A percentile compares a stretch with the other conserved stretches of the same genome.
Evolutionary conservation across 192 early-diverging fungal genomes (phyloP).

Genomic region (Spizellomyces punctatus): DNA sequence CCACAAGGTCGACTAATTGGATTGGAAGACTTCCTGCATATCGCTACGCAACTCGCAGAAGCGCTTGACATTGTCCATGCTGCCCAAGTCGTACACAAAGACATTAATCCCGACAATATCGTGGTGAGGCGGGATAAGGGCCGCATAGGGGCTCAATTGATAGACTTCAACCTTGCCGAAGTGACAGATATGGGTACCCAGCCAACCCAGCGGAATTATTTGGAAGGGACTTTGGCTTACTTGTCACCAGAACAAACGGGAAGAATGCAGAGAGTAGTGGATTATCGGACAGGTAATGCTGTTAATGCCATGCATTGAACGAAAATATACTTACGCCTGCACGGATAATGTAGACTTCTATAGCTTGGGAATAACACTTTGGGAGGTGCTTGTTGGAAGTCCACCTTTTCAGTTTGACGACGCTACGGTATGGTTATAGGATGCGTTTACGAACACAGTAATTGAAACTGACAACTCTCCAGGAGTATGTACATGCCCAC

Average conservation of each 20-base stretch:
- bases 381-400: slow-evolving; percentile 50
- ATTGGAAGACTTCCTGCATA: slow-evolving; percentile 34
- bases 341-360: slow-evolving; percentile 41
- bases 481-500: slow-evolving; percentile 54
- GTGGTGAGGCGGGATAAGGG: slow-evolving; percentile 23
- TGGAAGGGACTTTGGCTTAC: slow-evolving; percentile 50
- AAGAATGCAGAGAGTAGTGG: slow-evolving; percentile 40
- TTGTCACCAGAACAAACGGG: slow-evolving; percentile 61
- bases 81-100: slow-evolving; percentile 49
- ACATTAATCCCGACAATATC: slow-evolving; percentile 57
- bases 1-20: no score
- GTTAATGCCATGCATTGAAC: neutral
- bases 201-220: slow-evolving; percentile 25
- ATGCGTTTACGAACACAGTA: no score
- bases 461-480: neutral
- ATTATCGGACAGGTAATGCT: slow-evolving; percentile 45
- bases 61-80: slow-evolving; percentile 45
- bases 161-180: slow-evolving; percentile 48
- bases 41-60: slow-evolving; percentile 48
- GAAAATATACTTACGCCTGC: neutral
- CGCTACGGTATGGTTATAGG: slow-evolving; percentile 34
- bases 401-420: slow-evolving; percentile 47
- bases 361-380: slow-evolving; percentile 51
- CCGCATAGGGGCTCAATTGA: slow-evolving; percentile 39
- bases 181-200: slow-evolving; percentile 23